Percentiles rank a stretch among this genome's conserved stretches.
phyloP scores from a whole-genome alignment of 345 rosid genomes.

The Eucalyptus sp. region DNA sequence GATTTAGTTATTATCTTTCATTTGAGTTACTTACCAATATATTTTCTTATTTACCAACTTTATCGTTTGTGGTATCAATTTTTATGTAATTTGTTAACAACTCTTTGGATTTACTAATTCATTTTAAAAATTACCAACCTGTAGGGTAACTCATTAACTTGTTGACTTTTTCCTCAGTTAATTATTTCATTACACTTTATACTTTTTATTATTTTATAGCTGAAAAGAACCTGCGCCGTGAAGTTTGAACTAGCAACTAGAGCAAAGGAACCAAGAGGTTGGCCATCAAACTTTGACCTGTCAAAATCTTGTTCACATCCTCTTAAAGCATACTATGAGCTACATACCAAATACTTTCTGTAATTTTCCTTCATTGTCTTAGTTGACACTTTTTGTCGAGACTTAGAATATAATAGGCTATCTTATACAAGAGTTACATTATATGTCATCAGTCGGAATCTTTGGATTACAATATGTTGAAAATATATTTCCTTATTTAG shows the following conservation, averaged over 20 bases:
- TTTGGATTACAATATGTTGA: neutral
- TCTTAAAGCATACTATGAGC: neutral
- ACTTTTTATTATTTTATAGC: neutral
- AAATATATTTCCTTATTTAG: neutral
- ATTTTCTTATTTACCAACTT: neutral
- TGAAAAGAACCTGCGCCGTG: neutral
- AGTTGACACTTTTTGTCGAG: neutral
- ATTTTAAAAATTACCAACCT: neutral
- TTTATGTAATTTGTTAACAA: neutral
- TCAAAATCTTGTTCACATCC: neutral
- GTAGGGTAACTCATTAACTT: neutral
- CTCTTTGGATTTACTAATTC: neutral
- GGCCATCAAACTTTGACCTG: neutral
- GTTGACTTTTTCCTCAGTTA: neutral
- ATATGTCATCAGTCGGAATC: neutral
- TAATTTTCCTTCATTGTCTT: neutral
- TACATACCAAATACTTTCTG: neutral
- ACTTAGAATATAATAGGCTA: neutral
- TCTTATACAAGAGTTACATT: neutral
- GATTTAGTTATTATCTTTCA: neutral
- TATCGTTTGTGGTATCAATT: neutral
- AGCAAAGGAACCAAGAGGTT: neutral
- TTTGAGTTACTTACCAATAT: neutral
- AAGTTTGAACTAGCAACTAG: neutral
- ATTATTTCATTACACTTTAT: neutral